Evolutionary conservation across 140 eudicot species (phyloP).

Genomic region (Stevia rebaudiana): DNA sequence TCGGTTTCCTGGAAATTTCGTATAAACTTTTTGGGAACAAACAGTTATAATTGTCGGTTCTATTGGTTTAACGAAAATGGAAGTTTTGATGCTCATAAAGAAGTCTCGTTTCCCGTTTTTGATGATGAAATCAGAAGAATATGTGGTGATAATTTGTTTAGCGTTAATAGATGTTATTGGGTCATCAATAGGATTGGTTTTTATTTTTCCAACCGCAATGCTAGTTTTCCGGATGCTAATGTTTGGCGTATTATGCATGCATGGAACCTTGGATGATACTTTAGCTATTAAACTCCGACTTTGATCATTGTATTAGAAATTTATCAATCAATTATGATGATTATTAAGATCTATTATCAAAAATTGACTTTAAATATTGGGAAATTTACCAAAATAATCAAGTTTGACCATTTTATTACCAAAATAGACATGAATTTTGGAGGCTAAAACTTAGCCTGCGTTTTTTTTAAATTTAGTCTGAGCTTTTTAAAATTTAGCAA

Average conservation of each 20-base stretch:
- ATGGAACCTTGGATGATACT: neutral
- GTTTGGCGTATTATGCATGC: neutral
- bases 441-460: no score
- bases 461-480: no score
- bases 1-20: constrained; percentile 10
- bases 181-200: neutral
- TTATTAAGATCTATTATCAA: no score
- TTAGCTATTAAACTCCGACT: neutral
- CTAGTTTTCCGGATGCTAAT: neutral
- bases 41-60: neutral
- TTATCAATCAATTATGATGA: neutral
- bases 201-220: neutral
- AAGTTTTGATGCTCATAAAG: neutral
- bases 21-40: neutral
- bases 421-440: no score
- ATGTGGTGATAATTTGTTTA: neutral
- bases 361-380: no score
- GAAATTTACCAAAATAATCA: no score
- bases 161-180: constrained; percentile 9
- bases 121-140: neutral
- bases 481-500: no score
- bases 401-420: no score
- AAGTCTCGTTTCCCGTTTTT: neutral
- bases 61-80: neutral
- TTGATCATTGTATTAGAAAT: neutral